phyloP scores from a whole-genome alignment of 2,329 filamentous ascomycete genomes.

The Phialophora expanda region DNA sequence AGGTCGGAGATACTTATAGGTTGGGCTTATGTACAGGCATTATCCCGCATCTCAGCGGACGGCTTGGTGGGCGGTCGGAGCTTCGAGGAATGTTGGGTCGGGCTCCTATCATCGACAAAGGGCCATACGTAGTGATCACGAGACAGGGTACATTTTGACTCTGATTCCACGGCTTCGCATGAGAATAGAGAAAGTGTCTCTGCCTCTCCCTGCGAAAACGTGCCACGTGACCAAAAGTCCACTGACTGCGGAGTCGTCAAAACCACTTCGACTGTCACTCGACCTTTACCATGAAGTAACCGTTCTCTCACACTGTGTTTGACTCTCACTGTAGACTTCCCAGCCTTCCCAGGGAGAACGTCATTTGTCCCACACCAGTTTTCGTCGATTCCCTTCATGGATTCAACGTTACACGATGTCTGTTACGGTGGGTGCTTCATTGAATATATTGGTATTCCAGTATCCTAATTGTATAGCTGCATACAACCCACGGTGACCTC shows the following conservation, averaged over 20 bases:
- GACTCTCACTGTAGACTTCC: background rate
- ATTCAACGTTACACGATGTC: slow-evolving; percentile 33
- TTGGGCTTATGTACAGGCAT: slow-evolving; percentile 30
- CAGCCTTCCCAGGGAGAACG: background rate
- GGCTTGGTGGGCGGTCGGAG: slow-evolving; percentile 4
- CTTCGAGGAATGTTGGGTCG: background rate
- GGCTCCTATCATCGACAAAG: background rate
- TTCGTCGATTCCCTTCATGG: slow-evolving; percentile 15
- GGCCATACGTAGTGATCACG: background rate
- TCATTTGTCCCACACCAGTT: background rate
- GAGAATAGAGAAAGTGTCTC: background rate
- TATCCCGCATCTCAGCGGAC: background rate
- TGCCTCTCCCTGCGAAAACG: background rate
- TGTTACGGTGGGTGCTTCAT: slow-evolving; percentile 33
- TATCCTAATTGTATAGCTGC: slow-evolving; percentile 57
- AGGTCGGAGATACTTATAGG: slow-evolving; percentile 24
- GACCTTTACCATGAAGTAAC: background rate
- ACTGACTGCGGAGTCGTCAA: background rate
- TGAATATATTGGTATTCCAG: background rate
- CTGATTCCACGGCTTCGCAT: background rate
- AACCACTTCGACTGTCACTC: background rate
- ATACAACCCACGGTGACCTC: slow-evolving; percentile 86
- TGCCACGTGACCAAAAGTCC: background rate
- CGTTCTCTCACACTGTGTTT: background rate
- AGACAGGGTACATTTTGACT: background rate